Evolutionary conservation across 1,139 yeast species (phyloP), one percentile per base, ranked within the genome.

Genomic region (Blastobotrys malaysiensis): DNA sequence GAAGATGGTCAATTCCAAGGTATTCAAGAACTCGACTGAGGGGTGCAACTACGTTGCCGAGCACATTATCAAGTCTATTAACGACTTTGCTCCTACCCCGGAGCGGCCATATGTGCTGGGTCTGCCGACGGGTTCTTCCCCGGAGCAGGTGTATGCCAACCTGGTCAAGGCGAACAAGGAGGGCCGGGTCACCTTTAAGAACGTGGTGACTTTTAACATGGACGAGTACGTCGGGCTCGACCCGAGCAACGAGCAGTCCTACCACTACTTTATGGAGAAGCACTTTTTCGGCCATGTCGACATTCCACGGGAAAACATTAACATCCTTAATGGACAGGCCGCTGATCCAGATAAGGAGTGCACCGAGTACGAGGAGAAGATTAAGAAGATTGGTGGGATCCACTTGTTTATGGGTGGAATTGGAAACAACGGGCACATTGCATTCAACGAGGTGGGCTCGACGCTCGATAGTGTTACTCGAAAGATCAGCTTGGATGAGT

Each of bases 391-490:
- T 60, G 85, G 84, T 11, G 76, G 79, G 51, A 80, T 82, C 59
- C 75, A 82, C 62, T 71, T 82, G 55, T 82, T 82, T 62, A 66
- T 82, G 65, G 86, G 86, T 11, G 86, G 86, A 1, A 72, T 82
- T 63, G 86, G 86, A 2, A 81, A 84, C 20, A 83, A 82, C 64
- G 86, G 86, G 39, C 86, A 82, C 65, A 73, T 82, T 65, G 86
- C 86, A 1, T 82, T 82, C 65, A 82, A 82, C 66, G 86, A 82
- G 66, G 74, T 79, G 18, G 86, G 86, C 9, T 79, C 83, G 6
- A 50, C 74, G 2, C 72, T 81, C 57, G 65, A 70, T 56, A 76
- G 81, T 6, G 67, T 59, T 18, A 82, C 86, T 1, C 72, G 86
- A 60, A 70, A 71, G 59, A 82, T 82, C 27, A 64, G 69, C 2